Percentiles rank a stretch among this genome's conserved stretches.
These are phyloP conservation scores for Podospora conica DNA, from an alignment of 495 filamentous ascomycete genomes.

Conservation along the genomic window DNA sequence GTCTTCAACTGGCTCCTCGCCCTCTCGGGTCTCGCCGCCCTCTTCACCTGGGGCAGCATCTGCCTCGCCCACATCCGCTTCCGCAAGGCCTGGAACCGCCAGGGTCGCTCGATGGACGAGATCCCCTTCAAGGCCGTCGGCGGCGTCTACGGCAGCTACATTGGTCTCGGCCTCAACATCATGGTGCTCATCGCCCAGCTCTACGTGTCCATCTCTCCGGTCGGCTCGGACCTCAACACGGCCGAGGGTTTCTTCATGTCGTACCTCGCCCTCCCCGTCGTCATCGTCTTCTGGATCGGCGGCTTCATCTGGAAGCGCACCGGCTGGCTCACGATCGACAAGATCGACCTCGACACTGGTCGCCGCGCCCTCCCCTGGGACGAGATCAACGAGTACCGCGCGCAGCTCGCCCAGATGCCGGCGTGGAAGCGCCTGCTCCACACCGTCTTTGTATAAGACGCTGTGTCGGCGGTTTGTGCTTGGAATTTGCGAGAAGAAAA, in stretches of 20 bases:
- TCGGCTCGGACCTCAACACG: slow-evolving; percentile 41
- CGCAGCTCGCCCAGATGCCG: slow-evolving; percentile 41
- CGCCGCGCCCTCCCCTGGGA: slow-evolving; percentile 54
- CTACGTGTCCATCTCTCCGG: slow-evolving; percentile 46
- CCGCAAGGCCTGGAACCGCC: slow-evolving; percentile 55
- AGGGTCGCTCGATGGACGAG: slow-evolving; percentile 61
- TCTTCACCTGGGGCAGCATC: slow-evolving; percentile 74
- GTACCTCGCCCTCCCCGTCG: slow-evolving; percentile 79
- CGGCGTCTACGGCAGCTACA: slow-evolving; percentile 61
- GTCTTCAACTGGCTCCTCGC: slow-evolving; percentile 65
- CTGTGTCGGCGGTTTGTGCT: neutral
- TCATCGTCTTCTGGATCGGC: slow-evolving; percentile 65
- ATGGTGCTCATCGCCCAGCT: slow-evolving; percentile 59
- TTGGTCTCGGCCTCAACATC: slow-evolving; percentile 55
- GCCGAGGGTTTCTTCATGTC: slow-evolving; percentile 63
- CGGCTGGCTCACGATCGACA: slow-evolving; percentile 45
- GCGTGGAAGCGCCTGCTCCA: slow-evolving; percentile 44
- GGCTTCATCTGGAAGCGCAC: slow-evolving; percentile 57
- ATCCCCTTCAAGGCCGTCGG: slow-evolving; percentile 61
- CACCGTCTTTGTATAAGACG: slow-evolving; percentile 39
- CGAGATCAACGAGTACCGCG: slow-evolving; percentile 43
- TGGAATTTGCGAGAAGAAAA: neutral
- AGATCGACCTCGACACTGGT: slow-evolving; percentile 61
- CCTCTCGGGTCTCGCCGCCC: slow-evolving; percentile 59
- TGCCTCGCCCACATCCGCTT: slow-evolving; percentile 63